Base-by-base conservation (phyloP, 176 grass and related monocot genomes). In the Alopecurus myosuroides region DNA sequence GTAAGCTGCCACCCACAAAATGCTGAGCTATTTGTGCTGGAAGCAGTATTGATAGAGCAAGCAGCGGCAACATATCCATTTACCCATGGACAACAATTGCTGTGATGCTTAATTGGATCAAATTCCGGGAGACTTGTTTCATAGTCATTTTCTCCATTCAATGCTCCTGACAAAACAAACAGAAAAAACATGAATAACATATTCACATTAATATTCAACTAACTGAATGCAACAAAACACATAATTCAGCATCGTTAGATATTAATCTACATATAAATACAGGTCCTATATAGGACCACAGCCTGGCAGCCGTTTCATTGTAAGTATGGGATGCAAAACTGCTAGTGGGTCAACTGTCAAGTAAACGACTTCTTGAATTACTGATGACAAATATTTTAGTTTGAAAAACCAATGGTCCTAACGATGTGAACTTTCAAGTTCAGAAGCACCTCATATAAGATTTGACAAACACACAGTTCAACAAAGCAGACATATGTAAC, bases 31-130 rank as follows among this genome's bases (percentile, higher is more conserved):
- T 33, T 83, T 61, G 80, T 82, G 76, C 79, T 78, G 18, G 94
- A 90, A 70, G 57, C 84, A 83, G 55, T 85, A 58, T 68, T 86
- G n/a, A 87, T 82, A 81, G 91, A 92, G 68, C 88, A 91, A 84
- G 89, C 91, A 7, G 88, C 56, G 36, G 94, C 91, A 85, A 96
- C 93, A 86, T 91, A 82, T 89, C 93, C 94, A 82, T 99, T 99
- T 63, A 99, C 90, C 97, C 97, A 99, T 28, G 97, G 97, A 49
- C 97, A 99, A 74, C 88, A 96, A 66, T 65, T 86, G 90, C 94
- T 96, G 84, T 99, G 97, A 85, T 99, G 97, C 49, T 87, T 94
- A 82, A 99, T 94, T 39, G 97, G 97, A 89, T 99, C 93, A 84
- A 99, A 99, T 75, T 94, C 91, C 56, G 87, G 88, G 82, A 91